A percentile compares a stretch with the other conserved stretches of the same genome.
phyloP scores from a whole-genome alignment of 2,329 filamentous ascomycete species.

The Meredithiella fracta region DNA sequence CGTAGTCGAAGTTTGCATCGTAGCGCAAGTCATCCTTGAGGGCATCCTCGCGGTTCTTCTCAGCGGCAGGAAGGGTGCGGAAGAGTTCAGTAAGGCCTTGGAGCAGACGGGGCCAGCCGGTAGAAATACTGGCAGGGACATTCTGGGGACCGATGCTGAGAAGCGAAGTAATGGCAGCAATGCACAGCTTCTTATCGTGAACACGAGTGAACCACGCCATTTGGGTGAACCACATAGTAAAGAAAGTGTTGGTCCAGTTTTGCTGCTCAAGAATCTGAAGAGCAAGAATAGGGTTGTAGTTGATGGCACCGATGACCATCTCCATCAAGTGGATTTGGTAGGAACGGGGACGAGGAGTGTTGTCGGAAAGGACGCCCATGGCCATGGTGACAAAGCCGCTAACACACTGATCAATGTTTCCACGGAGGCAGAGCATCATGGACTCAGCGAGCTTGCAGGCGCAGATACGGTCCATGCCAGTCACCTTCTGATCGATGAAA shows the following conservation, averaged over 20 bases:
- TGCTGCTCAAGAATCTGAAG: constrained; percentile 80
- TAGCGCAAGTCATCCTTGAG: constrained; percentile 73
- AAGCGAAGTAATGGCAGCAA: constrained; percentile 78
- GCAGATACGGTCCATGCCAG: constrained; percentile 86
- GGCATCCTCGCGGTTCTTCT: constrained; percentile 85
- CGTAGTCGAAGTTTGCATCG: constrained; percentile 45
- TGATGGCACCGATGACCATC: constrained; percentile 95
- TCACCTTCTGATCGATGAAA: constrained; percentile 82
- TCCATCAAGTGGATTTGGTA: constrained; percentile 96
- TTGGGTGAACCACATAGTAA: constrained; percentile 93
- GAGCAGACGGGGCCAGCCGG: constrained; percentile 84
- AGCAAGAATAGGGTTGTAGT: constrained; percentile 82
- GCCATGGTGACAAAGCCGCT: constrained; percentile 78
- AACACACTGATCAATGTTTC: constrained; percentile 74
- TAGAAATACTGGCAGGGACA: constrained; percentile 80
- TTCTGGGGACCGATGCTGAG: constrained; percentile 64
- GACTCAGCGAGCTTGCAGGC: constrained; percentile 95
- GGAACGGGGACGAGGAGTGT: constrained; percentile 75
- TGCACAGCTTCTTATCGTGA: constrained; percentile 97
- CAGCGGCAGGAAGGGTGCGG: constrained; percentile 70
- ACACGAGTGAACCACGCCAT: constrained; percentile 88
- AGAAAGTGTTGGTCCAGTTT: constrained; percentile 96
- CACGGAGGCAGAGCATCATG: constrained; percentile 87
- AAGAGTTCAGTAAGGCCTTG: constrained; percentile 81
- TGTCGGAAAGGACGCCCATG: constrained; percentile 61